Base-by-base conservation (phyloP, 306 rosid species). In the Prunus kanzakura region DNA sequence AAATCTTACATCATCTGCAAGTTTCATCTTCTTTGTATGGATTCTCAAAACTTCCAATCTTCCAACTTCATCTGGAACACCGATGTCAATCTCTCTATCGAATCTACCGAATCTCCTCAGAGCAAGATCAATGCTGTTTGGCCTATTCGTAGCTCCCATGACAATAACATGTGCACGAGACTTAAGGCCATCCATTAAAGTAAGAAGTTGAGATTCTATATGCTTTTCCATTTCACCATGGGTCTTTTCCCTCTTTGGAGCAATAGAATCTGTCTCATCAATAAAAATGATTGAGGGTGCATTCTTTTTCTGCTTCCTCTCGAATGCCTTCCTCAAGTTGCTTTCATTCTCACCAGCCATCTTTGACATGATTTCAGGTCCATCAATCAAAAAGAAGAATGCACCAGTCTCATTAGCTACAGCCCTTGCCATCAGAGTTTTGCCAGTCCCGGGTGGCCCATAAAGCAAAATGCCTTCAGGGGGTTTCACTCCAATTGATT, bases 381-480 rank as follows among this genome's bases (percentile, higher is more conserved):
- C 95, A 52, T 90, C 84, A 35, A 90, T 90, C 77, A 84, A 54
- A 79, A 90, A 84, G 88, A 88, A 90, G 84, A 90, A 90, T n/a
- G 88, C 90, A 38, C 90, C 92, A 15, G 95, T 90, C 79, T 90
- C 92, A 76, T 90, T 90, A 51, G 95, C 95, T 19, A 90, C 92
- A 68, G 92, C 95, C 82, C 89, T 86, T 25, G 90, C 90, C 61
- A 88, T 84, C 69, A 88, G 74, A 46, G 92, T 90, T 69, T 90
- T 88, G 57, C 95, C 95, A 27, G 95, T 88, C 74, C 95, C 89
- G 50, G 95, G 90, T 55, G 90, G 95, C 46, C 95, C 92, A 83
- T 86, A 84, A n/a, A 87, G 89, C 83, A 89, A 80, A 72, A 89
- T 87, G 11, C 94, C 94, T 72, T 89, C 87, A 5, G 94, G 94